A percentile compares a stretch with the other conserved stretches of the same genome.
These are phyloP conservation scores for Candida adriatica DNA, from an alignment of 805 yeast species.

Conservation along the genomic window DNA sequence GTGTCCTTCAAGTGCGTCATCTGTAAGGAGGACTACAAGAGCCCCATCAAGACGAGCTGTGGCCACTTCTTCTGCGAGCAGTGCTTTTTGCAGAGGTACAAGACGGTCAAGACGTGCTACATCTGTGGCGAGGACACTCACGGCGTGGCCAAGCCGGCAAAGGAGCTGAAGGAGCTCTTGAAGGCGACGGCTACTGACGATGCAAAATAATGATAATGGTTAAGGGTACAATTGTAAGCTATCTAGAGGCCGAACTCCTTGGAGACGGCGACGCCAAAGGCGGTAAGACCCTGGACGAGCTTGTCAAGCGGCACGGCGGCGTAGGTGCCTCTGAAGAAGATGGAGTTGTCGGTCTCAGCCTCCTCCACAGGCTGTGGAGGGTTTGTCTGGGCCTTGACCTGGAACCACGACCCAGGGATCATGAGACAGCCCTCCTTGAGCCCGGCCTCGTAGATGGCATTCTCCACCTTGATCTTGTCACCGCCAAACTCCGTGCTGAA, in stretches of 20 bases:
- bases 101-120: constrained; percentile 39
- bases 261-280: constrained; percentile 58
- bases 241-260: constrained; percentile 47
- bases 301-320: constrained; percentile 75
- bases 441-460: constrained; percentile 53
- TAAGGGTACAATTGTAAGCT: too few relatives aligned
- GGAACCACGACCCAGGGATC: constrained; percentile 84
- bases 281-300: constrained; percentile 53
- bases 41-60: constrained; percentile 55
- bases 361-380: constrained; percentile 47
- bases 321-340: constrained; percentile 83
- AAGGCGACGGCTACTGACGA: too few relatives aligned
- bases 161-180: constrained; percentile 21
- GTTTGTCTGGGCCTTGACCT: constrained; percentile 43
- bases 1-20: constrained; percentile 58
- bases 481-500: constrained; percentile 46
- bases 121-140: constrained; percentile 56
- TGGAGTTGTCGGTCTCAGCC: constrained; percentile 31
- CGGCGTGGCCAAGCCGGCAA: constrained; percentile 53
- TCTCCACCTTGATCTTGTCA: constrained; percentile 62
- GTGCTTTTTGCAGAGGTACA: constrained; percentile 47
- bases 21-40: constrained; percentile 47
- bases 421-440: constrained; percentile 57
- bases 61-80: constrained; percentile 56
- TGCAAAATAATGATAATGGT: too few relatives aligned